Evolutionary conservation across 768 basidiomycete species (phyloP), one percentile per base, ranked within the genome.

Genomic region (Xerocomellus intermedius): DNA sequence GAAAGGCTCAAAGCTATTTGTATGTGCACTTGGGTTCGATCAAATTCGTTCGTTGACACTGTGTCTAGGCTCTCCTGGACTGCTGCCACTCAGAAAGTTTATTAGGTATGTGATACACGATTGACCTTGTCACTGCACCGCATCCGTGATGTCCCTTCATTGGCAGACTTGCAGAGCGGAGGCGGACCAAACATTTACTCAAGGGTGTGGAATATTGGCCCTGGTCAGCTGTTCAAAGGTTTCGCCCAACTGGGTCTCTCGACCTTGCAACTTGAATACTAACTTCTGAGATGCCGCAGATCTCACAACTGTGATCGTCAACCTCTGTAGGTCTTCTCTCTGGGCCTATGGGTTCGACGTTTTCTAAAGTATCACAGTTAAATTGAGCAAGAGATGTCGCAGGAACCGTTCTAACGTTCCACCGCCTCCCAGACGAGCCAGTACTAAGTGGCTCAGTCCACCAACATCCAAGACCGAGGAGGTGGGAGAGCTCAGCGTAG

Each of bases 41-140:
- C 17, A 19, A 30, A n/a, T 51, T 7, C 35, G 5, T 35, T 45
- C 5, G 0, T 32, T 54, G 36, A 66, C 19, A n/a, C 8, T 38
- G 24, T 26, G 4, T 17, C 8, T 21, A 69, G 69, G 58, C 65
- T 8, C 57, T 69, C 21, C 59, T 71, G 3, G 69, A 69, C n/a
- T 69, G 67, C 8, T 71, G 69, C 17, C 68, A 71, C 16, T 71
- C 68, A 0, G 68, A 71, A 17, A 59, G 42, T 8, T 36, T 69
- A 2, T 44, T 69, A 26, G 63, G 68, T 71, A 46, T 45, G 50
- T 56, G 7, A 37, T 33, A 10, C 17, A 17, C 9, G 17, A 19
- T 50, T 37, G 10, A 16, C 0, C 6, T 35, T 12, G 3, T 44
- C 21, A n/a, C 4, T n/a, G 8, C 24, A 13, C 12, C 13, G 17